Evolutionary conservation across 176 grass and related monocot genomes (phyloP).

Genomic region (Secale cereale): DNA sequence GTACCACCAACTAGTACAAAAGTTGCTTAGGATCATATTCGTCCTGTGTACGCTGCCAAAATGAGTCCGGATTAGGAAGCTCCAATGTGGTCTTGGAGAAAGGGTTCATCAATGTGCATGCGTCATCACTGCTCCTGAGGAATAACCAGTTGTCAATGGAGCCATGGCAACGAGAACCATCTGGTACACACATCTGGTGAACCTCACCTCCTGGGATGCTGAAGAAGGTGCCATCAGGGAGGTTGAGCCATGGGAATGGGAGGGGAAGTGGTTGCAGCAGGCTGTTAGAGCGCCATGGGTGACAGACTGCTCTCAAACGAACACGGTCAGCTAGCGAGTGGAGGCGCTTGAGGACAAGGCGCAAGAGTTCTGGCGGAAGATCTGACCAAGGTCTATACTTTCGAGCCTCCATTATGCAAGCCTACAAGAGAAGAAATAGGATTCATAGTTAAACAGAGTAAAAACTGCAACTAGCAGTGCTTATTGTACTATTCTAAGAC

Average conservation of each 20-base stretch:
- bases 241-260: not conserved
- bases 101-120: not conserved
- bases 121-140: not conserved
- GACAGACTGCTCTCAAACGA: not conserved
- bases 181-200: not conserved
- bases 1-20: not conserved
- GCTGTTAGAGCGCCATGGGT: not conserved
- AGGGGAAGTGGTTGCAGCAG: not conserved
- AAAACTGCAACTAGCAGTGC: not conserved
- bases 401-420: not conserved
- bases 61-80: not conserved
- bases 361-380: not conserved
- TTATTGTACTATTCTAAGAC: not conserved
- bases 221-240: not conserved
- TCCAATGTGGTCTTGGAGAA: not conserved
- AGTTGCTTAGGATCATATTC: not conserved
- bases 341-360: not conserved
- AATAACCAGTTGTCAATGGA: not conserved
- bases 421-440: not conserved
- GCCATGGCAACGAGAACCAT: not conserved
- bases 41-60: not conserved
- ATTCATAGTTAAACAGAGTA: not conserved
- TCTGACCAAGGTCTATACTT: not conserved
- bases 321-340: not conserved
- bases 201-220: constrained; percentile 11